phyloP scores from a whole-genome alignment of 345 rosid species.

The Aquilaria yunnanensis region DNA sequence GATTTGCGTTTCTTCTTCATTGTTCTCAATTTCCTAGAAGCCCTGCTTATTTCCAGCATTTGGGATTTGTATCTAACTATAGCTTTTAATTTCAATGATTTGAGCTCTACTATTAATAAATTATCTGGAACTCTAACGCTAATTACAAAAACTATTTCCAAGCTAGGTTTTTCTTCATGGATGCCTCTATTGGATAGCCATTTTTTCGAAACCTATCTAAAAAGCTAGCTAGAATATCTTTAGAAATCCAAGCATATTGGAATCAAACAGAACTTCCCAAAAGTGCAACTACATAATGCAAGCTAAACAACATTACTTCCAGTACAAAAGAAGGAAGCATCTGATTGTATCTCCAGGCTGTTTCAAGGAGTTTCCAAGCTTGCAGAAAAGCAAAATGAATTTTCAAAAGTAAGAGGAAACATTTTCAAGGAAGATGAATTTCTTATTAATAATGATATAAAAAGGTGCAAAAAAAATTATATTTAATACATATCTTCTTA shows the following conservation, averaged over 20 bases:
- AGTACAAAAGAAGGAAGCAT: constrained; percentile 16
- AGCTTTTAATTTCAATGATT: constrained; percentile 23
- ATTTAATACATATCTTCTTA: too few relatives aligned
- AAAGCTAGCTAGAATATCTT: not conserved
- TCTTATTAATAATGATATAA: too few relatives aligned
- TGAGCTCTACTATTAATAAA: constrained; percentile 33
- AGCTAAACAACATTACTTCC: too few relatives aligned
- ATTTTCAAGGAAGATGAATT: not conserved
- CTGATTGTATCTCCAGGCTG: constrained; percentile 71
- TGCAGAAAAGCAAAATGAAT: constrained; percentile 16
- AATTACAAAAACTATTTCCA: too few relatives aligned
- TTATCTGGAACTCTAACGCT: constrained; percentile 23
- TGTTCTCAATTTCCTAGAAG: constrained; percentile 28
- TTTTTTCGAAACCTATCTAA: constrained; percentile 39
- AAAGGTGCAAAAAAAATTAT: too few relatives aligned
- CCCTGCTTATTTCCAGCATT: constrained; percentile 19
- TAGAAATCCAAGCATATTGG: not conserved
- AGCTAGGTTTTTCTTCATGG: constrained; percentile 44
- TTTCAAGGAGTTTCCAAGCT: constrained; percentile 81
- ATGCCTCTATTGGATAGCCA: constrained; percentile 41
- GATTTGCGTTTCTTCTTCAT: constrained; percentile 38
- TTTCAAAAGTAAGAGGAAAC: not conserved
- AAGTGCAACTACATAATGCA: too few relatives aligned
- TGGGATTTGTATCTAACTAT: constrained; percentile 17
- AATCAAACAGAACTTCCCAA: too few relatives aligned